Base-by-base conservation (phyloP, 108 stramenopile species). In the Nannochloropsis gaditana region DNA sequence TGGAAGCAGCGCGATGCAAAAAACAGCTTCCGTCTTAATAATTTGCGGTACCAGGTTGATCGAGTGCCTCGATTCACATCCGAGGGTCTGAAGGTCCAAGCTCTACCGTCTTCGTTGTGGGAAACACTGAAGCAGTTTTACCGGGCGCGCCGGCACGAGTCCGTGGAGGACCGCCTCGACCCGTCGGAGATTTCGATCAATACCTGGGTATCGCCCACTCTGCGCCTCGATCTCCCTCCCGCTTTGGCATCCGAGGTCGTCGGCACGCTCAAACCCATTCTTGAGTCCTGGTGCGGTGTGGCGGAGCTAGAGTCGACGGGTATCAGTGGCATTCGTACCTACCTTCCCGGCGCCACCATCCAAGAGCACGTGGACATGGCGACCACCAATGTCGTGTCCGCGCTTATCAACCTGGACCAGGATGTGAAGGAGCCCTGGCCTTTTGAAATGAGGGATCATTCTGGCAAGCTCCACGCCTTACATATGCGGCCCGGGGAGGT, bases 391-490 rank as follows among this genome's bases (percentile, higher is more conserved):
- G 59, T 73, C n/a, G n/a, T 73, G 19, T 73, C 59, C n/a, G 59
- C 59, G 3, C 59, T 73, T n/a, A 73, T 73, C n/a, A 73, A 73
- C n/a, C 19, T 73, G 59, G 59, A 73, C n/a, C 59, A 73, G n/a
- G n/a, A 73, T 73, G 59, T 73, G n/a, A n/a, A 15, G 59, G 59
- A 8, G 59, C 59, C 8, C n/a, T 73, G 59, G 59, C 59, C 59
- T 73, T 73, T 73, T 73, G 59, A 73, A n/a, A 73, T 73, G 59
- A 73, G n/a, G 59, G 59, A 73, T n/a, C 59, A 73, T 73, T 15
- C 59, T 15, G 59, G 59, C n/a, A 73, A 73, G 59, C n/a, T 73
- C 4, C 59, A 73, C n/a, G 15, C 59, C 19, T 6, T 73, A 2
- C 59, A 73, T n/a, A 73, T 73, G 59, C 15, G n/a, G 59, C 59